Percentiles rank a stretch among this genome's conserved stretches.
phyloP scores from a whole-genome alignment of 305 asterid species.

The Petunia hybrid region DNA sequence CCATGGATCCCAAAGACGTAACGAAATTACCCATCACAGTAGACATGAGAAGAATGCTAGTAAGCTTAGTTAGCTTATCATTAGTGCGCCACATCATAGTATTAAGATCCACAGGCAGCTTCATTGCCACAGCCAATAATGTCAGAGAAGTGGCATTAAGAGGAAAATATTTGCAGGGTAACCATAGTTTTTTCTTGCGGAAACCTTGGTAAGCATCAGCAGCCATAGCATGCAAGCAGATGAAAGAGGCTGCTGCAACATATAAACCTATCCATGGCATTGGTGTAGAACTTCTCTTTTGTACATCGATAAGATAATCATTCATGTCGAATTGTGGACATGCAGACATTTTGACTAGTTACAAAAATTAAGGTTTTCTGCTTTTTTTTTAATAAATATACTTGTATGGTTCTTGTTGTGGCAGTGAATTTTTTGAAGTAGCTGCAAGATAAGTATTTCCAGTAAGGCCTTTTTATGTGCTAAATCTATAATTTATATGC shows the following conservation, averaged over 20 bases:
- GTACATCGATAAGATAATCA: too few species aligned
- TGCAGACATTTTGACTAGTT: too few species aligned
- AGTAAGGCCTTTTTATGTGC: too few species aligned
- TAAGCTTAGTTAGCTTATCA: slow-evolving; percentile 49
- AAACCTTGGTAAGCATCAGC: slow-evolving; percentile 48
- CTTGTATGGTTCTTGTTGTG: too few species aligned
- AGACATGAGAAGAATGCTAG: slow-evolving; percentile 50
- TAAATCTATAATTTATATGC: too few species aligned
- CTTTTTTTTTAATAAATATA: too few species aligned
- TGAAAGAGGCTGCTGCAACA: slow-evolving; percentile 47
- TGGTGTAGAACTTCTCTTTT: neutral
- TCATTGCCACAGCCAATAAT: slow-evolving; percentile 47
- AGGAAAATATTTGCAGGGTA: slow-evolving; percentile 50
- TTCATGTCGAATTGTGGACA: too few species aligned
- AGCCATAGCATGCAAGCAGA: slow-evolving; percentile 50
- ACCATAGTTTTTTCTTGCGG: slow-evolving; percentile 43
- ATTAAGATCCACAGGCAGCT: slow-evolving; percentile 58
- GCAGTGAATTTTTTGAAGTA: too few species aligned
- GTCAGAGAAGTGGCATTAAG: slow-evolving; percentile 45
- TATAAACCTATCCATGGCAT: slow-evolving; percentile 51
- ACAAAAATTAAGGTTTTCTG: too few species aligned
- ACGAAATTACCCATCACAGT: slow-evolving; percentile 49
- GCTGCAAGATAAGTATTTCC: too few species aligned
- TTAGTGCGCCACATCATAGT: slow-evolving; percentile 44
- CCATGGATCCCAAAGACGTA: slow-evolving; percentile 51